Evolutionary conservation across 768 basidiomycete genomes (phyloP), one percentile per base, ranked within the genome.

Genomic region (Boletus rubescentipes): DNA sequence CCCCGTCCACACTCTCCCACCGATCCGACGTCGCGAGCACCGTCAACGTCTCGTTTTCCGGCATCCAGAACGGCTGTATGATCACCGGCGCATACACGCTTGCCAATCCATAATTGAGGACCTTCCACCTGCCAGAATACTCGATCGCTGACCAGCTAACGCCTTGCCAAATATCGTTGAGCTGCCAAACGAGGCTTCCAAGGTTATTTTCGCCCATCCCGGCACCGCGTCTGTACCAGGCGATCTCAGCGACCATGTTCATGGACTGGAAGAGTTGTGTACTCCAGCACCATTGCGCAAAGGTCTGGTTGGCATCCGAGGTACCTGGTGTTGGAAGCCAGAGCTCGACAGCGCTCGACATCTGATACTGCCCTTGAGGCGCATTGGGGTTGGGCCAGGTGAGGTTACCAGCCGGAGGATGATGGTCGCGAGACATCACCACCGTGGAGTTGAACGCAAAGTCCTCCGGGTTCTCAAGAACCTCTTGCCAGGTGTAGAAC

Each of bases 251-350:
- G n/a, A 77, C 72, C 73, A 83, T 82, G 41, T 79, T 77, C 75
- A 84, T 76, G 18, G 78, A 71, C 58, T 83, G 83, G 77, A 83
- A 83, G 18, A 83, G 58, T 58, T 84, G 83, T 4, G 82, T 83
- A 65, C 79, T 81, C 72, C 75, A 85, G 66, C 80, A 83, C 82
- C 82, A 83, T 61, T 83, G 81, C 0, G 82, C 79, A 63, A 85
- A 84, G 0, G 82, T 84, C 60, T 81, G 77, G 54, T 85, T 82
- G 18, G 75, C 51, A 60, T 81, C 72, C 16, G 74, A 54, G 2
- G 77, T 80, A 14, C 64, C 66, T 3, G 82, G 82, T 0, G 75
- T 78, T 2, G 82, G 81, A 14, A 83, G 75, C 80, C 81, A 84
- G n/a, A 72, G 58, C 53, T 80, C 73, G 37, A 82, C 82, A 3